Percentiles rank a stretch among this genome's conserved stretches.
Conservation (phyloP, 1,284 basidiomycete species). For the Neotropicomus parvogracilis region DNA sequence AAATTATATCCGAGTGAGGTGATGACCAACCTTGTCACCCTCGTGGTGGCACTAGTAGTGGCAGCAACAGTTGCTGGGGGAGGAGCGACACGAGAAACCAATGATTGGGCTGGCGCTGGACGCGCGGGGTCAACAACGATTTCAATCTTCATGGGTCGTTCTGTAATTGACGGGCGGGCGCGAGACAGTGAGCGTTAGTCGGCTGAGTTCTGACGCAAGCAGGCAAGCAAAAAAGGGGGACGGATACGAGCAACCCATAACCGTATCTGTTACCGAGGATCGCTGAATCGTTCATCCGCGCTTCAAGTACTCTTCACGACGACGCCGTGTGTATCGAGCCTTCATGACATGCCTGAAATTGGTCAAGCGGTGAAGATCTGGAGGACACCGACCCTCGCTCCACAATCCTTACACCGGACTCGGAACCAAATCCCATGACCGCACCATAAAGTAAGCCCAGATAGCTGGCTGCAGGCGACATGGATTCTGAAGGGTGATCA, state of each 20-base stretch:
- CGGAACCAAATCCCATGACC: constrained; percentile 35
- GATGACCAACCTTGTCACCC: constrained; percentile 42
- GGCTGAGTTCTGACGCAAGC: constrained; percentile 52
- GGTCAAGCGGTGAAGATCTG: constrained; percentile 34
- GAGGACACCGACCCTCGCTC: constrained; percentile 27
- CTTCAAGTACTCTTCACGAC: constrained; percentile 32
- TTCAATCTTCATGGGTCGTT: constrained; percentile 98
- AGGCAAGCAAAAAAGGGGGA: constrained; percentile 42
- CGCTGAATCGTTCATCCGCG: constrained; percentile 39
- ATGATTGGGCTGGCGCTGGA: constrained; percentile 54
- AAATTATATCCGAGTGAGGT: constrained; percentile 1
- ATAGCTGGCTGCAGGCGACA: constrained; percentile 25
- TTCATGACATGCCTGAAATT: constrained; percentile 33
- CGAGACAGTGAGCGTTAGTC: constrained; percentile 51
- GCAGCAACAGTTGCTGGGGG: constrained; percentile 36
- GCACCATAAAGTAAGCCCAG: constrained; percentile 28
- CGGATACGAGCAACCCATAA: constrained; percentile 33
- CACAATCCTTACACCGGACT: constrained; percentile 35
- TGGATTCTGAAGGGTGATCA: constrained; percentile 31
- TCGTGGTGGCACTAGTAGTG: constrained; percentile 32
- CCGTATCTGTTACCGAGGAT: constrained; percentile 40
- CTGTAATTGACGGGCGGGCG: constrained; percentile 49
- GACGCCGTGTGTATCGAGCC: constrained; percentile 21
- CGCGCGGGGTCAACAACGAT: constrained; percentile 88
- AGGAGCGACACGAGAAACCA: constrained; percentile 70